Conservation (phyloP, 2,329 filamentous ascomycete genomes). For the Phaeomoniella chlamydospora region DNA sequence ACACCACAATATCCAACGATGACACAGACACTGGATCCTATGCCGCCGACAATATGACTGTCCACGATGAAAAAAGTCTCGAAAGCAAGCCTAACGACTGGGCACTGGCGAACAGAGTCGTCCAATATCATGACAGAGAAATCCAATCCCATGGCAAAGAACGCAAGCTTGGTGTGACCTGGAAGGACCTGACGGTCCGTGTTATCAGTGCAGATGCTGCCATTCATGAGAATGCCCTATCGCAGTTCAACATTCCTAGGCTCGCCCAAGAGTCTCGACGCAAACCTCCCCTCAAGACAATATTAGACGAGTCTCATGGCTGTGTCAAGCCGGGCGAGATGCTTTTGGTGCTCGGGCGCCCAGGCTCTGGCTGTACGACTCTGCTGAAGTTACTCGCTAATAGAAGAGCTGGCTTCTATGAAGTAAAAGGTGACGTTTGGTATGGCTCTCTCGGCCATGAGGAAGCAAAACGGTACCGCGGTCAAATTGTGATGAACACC, state of each 20-base stretch:
- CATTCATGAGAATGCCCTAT: conserved; percentile 50
- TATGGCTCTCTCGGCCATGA: conserved; percentile 34
- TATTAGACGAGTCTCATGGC: conserved; percentile 50
- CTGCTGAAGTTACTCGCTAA: conserved; percentile 56
- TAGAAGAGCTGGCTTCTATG: conserved; percentile 41
- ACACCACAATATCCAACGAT: too few species aligned
- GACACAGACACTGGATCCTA: too few species aligned
- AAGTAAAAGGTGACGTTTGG: conserved; percentile 42
- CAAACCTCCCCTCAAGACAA: conserved; percentile 46
- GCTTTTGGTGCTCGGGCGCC: conserved; percentile 53
- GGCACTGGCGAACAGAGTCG: conserved; percentile 12
- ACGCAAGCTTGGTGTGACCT: conserved; percentile 47
- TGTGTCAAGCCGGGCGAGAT: conserved; percentile 60
- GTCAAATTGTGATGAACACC: conserved; percentile 43
- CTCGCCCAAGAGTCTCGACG: conserved; percentile 37
- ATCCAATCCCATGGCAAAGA: conserved; percentile 30
- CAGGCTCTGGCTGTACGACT: conserved; percentile 56
- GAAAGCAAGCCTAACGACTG: conserved; percentile 26
- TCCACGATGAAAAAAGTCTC: too few species aligned
- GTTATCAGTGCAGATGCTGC: conserved; percentile 47
- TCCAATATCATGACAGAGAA: conserved; percentile 21
- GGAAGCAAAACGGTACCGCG: conserved; percentile 31
- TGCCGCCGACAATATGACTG: too few species aligned
- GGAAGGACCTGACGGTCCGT: conserved; percentile 49
- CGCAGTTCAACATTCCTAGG: conserved; percentile 42